phyloP scores from a whole-genome alignment of 768 basidiomycete genomes.

The Leucosporidium creatinivorum region DNA sequence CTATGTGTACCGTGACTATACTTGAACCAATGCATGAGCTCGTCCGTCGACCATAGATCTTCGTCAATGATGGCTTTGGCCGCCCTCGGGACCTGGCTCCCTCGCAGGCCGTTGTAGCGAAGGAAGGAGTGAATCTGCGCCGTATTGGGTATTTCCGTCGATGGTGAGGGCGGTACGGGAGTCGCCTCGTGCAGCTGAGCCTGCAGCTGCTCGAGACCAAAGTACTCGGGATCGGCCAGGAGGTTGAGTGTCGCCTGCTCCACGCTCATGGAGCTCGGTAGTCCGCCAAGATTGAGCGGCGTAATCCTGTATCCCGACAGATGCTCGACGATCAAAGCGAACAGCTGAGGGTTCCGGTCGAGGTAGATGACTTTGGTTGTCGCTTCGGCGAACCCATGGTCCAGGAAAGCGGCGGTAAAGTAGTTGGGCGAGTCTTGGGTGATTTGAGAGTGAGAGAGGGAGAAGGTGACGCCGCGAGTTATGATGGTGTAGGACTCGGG shows the following conservation, averaged over 20 bases:
- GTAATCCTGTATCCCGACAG: slow-evolving; percentile 24
- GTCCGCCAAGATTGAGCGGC: not conserved
- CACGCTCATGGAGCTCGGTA: not conserved
- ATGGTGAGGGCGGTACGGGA: too few species aligned
- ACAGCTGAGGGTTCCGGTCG: slow-evolving; percentile 22
- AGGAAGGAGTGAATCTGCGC: too few species aligned
- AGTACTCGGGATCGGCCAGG: slow-evolving; percentile 8
- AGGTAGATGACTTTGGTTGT: not conserved
- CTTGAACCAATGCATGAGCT: too few species aligned
- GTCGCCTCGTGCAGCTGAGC: not conserved
- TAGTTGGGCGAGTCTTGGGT: slow-evolving; percentile 28
- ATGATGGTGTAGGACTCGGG: slow-evolving; percentile 14
- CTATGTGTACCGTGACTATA: too few species aligned
- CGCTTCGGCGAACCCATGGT: slow-evolving; percentile 15
- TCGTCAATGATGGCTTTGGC: too few species aligned
- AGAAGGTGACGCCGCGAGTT: slow-evolving; percentile 12
- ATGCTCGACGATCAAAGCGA: slow-evolving; percentile 27
- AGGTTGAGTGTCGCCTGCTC: not conserved
- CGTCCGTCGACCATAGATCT: too few species aligned
- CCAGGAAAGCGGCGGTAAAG: slow-evolving; percentile 25
- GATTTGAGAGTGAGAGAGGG: slow-evolving; percentile 21
- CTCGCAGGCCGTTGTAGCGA: too few species aligned
- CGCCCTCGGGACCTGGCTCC: too few species aligned
- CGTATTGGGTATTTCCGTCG: too few species aligned
- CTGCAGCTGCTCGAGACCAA: slow-evolving; percentile 7